Evolutionary conservation across 257 asterid genomes (phyloP).

Genomic region (Gentiana straminea): DNA sequence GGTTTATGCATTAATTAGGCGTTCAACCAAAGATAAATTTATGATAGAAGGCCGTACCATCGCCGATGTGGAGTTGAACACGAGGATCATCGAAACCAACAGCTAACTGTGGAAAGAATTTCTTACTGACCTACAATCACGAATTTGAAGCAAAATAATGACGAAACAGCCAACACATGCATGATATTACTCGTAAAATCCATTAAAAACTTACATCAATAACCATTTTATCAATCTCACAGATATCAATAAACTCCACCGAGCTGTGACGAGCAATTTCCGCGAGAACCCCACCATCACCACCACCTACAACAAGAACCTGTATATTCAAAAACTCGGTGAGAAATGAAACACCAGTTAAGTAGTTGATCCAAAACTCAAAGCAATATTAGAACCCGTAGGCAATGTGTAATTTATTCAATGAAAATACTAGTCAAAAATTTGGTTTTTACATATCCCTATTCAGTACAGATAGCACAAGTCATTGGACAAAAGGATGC

Average conservation of each 20-base stretch:
- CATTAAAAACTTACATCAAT: slow-evolving; percentile 60
- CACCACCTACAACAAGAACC: slow-evolving; percentile 99
- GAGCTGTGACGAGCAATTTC: slow-evolving; percentile 91
- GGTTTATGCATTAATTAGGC: too few relatives aligned
- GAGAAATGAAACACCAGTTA: slow-evolving; percentile 3
- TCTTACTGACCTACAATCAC: slow-evolving; percentile 73
- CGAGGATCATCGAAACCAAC: slow-evolving; percentile 96
- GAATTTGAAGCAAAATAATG: slow-evolving; percentile 1
- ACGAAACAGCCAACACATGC: slow-evolving; percentile 1
- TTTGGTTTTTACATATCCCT: too few relatives aligned
- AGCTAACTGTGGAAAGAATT: slow-evolving; percentile 82
- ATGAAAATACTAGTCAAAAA: too few relatives aligned
- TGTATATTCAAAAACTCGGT: slow-evolving; percentile 19
- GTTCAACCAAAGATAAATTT: not conserved
- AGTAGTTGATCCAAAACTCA: too few relatives aligned
- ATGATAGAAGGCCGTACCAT: slow-evolving; percentile 42
- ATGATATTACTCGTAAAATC: slow-evolving; percentile 3
- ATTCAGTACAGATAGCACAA: too few relatives aligned
- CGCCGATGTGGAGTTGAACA: slow-evolving; percentile 87
- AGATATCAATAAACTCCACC: slow-evolving; percentile 80
- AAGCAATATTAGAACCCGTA: too few relatives aligned
- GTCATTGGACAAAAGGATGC: too few relatives aligned
- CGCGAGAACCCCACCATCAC: slow-evolving; percentile 98
- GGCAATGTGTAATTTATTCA: too few relatives aligned
- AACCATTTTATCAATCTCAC: slow-evolving; percentile 96